Evolutionary conservation across 768 basidiomycete genomes (phyloP).

Genomic region (Lactarius psammicola): DNA sequence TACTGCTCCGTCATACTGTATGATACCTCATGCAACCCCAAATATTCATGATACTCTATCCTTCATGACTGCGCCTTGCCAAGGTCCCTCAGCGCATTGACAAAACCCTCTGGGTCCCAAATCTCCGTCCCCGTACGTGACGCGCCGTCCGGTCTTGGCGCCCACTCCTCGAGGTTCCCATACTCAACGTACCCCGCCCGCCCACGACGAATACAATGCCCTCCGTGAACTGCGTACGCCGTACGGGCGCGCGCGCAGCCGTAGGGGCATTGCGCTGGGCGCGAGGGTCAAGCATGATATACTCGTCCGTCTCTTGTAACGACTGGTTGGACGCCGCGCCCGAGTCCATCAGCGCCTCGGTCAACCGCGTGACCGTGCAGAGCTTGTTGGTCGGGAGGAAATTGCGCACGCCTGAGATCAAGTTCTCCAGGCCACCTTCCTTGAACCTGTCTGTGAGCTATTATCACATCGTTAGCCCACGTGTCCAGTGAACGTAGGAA

Average conservation of each 20-base stretch:
- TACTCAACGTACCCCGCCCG: slow-evolving; percentile 96
- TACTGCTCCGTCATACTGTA: neutral
- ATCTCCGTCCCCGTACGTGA: slow-evolving; percentile 98
- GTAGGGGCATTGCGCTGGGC: slow-evolving; percentile 38
- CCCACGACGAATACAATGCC: slow-evolving; percentile 94
- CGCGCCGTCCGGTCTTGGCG: slow-evolving; percentile 74
- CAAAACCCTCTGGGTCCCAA: slow-evolving; percentile 82
- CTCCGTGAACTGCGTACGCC: slow-evolving; percentile 79
- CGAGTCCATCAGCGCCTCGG: slow-evolving; percentile 97
- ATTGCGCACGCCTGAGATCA: slow-evolving; percentile 97
- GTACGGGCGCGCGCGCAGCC: slow-evolving; percentile 38
- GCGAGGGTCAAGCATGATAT: slow-evolving; percentile 54
- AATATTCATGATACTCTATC: neutral
- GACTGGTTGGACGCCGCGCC: slow-evolving; percentile 86
- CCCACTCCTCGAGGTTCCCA: slow-evolving; percentile 95
- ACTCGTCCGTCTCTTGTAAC: slow-evolving; percentile 48
- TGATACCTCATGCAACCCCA: neutral
- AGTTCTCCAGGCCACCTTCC: slow-evolving; percentile 94
- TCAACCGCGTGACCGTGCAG: slow-evolving; percentile 85
- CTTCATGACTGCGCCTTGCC: slow-evolving; percentile 45
- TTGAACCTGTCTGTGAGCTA: slow-evolving; percentile 91
- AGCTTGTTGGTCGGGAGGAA: slow-evolving; percentile 95
- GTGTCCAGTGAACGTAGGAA: neutral
- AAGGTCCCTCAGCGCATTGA: slow-evolving; percentile 64
- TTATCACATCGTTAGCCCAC: neutral